Percentiles rank a stretch among this genome's conserved stretches.
phyloP scores from a whole-genome alignment of 495 filamentous ascomycete species.

The Hyaloscypha variabilis region DNA sequence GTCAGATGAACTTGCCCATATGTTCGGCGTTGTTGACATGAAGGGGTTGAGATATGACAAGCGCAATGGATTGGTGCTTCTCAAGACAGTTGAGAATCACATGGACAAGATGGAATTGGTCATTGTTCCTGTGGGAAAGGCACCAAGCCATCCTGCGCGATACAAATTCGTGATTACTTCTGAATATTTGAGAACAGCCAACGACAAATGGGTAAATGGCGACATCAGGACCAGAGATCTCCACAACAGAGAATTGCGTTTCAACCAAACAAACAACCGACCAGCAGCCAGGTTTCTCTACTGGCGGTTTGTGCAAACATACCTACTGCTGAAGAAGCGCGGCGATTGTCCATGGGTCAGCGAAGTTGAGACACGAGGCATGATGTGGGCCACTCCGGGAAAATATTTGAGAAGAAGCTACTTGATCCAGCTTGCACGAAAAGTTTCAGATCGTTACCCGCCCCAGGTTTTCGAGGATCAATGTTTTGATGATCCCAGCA shows the following conservation, averaged over 20 bases:
- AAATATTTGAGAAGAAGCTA: slow-evolving; percentile 22
- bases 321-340: slow-evolving; percentile 17
- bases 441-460: slow-evolving; percentile 18
- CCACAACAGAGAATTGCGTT: too few relatives aligned
- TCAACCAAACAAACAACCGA: slow-evolving; percentile 13
- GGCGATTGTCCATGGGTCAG: slow-evolving; percentile 7
- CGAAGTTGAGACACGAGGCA: slow-evolving; percentile 10
- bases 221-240: too few relatives aligned
- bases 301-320: slow-evolving; percentile 18
- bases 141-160: too few relatives aligned
- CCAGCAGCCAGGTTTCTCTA: slow-evolving; percentile 20
- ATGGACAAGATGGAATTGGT: too few relatives aligned
- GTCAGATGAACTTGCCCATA: slow-evolving; percentile 18
- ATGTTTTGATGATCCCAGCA: too few relatives aligned
- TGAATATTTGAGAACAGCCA: too few relatives aligned
- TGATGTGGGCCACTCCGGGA: slow-evolving; percentile 17
- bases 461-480: slow-evolving; percentile 24
- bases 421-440: slow-evolving; percentile 11
- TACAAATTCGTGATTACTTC: too few relatives aligned
- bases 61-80: too few relatives aligned
- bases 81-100: too few relatives aligned
- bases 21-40: slow-evolving; percentile 25
- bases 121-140: too few relatives aligned
- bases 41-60: too few relatives aligned
- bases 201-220: too few relatives aligned